Evolutionary conservation across 371 early-diverging fungal species (phyloP), one percentile per base, ranked within the genome.

Genomic region (Mortierella sp.): DNA sequence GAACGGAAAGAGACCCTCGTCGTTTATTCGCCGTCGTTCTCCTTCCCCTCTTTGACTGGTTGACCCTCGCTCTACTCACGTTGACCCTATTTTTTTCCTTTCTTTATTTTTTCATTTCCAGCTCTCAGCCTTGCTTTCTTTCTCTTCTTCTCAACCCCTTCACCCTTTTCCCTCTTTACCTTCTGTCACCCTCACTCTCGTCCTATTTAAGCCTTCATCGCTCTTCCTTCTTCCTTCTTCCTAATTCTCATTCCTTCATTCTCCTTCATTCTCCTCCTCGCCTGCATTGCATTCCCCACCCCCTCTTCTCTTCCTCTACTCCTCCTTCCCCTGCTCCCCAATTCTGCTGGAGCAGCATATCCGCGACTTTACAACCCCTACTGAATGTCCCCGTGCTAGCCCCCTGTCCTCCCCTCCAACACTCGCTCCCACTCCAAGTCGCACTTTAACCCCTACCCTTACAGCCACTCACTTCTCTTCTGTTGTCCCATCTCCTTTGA

Each of bases 271-370:
- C 31, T 34, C 6, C 28, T 6, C 11, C 21, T 61, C 61, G 16
- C 61, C 37, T 61, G 34, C 34, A 61, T 61, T 61, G 19, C 61
- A 28, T 57, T 14, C 61, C 16, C 19, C 19, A 59, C 59, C 34
- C 5, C 59, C 59, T 8, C 48, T 43, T 28, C 51, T 8, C 54
- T 16, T 53, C 16, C 71, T 74, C 72, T 10, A 48, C 57, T 14
- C n/a, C n/a, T 50, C 11, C 34, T n/a, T n/a, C 69, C 55, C 34
- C 40, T 46, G 59, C 61, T 72, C 72, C 72, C 26, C 72, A 53
- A 72, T 72, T 72, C 72, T 72, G 72, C 21, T 50, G 72, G 72
- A 72, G 72, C 72, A 50, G 28, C 59, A n/a, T 37, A 24, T 46
- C 8, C 6, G 6, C 43, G 43, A 40, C 43, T 34, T 57, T 64